Evolutionary conservation across 2,329 filamentous ascomycete genomes (phyloP), one percentile per base, ranked within the genome.

Genomic region (Alternaria metachromatica): DNA sequence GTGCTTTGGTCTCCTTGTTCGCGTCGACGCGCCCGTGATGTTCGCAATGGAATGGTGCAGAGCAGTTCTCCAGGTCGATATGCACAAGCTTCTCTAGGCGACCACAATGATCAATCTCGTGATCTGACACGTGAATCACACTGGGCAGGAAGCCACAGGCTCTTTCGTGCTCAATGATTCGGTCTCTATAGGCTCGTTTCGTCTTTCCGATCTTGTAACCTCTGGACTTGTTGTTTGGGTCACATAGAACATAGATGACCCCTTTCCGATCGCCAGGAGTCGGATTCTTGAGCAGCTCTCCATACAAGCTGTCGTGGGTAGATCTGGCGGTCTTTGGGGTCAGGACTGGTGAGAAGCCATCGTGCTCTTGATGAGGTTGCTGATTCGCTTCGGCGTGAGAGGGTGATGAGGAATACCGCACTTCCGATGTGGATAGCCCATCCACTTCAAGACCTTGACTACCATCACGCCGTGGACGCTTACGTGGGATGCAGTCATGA

Each of bases 151-250:
- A 55, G 0, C 18, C 25, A 23, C 67, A 69, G 9, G 15, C 18
- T 2, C 5, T 54, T 11, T 25, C 12, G 33, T 69, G 62, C 21
- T 67, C 30, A 5, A 55, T 9, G 11, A 63, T 45, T 11, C 66
- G 66, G 3, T 33, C 8, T 6, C 8, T 18, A 25, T 60, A 43
- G 13, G 9, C 26, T 18, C 48, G 46, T n/a, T 5, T 37, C 1
- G 67, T 67, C n/a, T 4, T 43, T 20, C 65, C 67, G 28, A 69
- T 67, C 45, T 69, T 69, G 48, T 57, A 54, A 20, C 62, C 55
- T 12, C 13, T 21, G 2, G 28, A 15, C 4, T 18, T 30, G 3
- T 41, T 23, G 0, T 37, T 9, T 11, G 51, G 46, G 20, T 63
- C 50, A 30, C 33, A n/a, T 4, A 62, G n/a, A 15, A 65, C 41